A percentile compares a stretch with the other conserved stretches of the same genome.
phyloP scores from a whole-genome alignment of 257 asterid species.

The Craterostigma plantagineum region DNA sequence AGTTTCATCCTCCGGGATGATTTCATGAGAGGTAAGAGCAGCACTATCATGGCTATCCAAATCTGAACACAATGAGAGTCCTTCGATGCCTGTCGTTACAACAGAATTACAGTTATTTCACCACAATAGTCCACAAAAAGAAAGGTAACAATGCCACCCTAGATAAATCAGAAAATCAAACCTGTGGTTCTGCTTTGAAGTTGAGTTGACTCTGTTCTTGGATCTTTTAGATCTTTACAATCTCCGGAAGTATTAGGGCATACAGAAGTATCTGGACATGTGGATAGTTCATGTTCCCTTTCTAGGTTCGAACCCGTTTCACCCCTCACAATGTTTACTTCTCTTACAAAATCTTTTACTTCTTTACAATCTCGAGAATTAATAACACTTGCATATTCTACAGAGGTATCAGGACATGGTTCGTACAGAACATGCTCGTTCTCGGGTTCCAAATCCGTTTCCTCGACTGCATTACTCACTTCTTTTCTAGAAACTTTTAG shows the following conservation, averaged over 20 bases:
- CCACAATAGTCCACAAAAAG: too few relatives aligned
- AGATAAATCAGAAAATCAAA: slow-evolving; percentile 6
- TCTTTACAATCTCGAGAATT: neutral
- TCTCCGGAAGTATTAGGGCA: too few relatives aligned
- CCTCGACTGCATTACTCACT: slow-evolving; percentile 1
- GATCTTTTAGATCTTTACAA: slow-evolving; percentile 6
- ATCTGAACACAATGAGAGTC: neutral
- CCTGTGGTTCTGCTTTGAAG: slow-evolving; percentile 15
- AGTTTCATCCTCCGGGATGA: slow-evolving; percentile 13
- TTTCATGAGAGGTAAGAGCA: slow-evolving; percentile 13
- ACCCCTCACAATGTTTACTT: too few relatives aligned
- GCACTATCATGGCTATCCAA: neutral
- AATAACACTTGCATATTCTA: slow-evolving; percentile 11
- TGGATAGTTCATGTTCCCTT: too few relatives aligned
- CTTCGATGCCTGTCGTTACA: too few relatives aligned
- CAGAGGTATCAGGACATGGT: slow-evolving; percentile 12
- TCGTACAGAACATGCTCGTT: slow-evolving; percentile 10
- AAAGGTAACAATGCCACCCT: too few relatives aligned
- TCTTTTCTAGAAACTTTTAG: too few relatives aligned
- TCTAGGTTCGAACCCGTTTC: too few relatives aligned
- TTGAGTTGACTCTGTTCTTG: slow-evolving; percentile 11
- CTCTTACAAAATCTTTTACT: too few relatives aligned
- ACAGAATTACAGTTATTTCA: too few relatives aligned
- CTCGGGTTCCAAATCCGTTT: slow-evolving; percentile 11
- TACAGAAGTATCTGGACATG: too few relatives aligned